Conservation (phyloP, 1,284 basidiomycete genomes). For the Ceratobasidium sp. region DNA sequence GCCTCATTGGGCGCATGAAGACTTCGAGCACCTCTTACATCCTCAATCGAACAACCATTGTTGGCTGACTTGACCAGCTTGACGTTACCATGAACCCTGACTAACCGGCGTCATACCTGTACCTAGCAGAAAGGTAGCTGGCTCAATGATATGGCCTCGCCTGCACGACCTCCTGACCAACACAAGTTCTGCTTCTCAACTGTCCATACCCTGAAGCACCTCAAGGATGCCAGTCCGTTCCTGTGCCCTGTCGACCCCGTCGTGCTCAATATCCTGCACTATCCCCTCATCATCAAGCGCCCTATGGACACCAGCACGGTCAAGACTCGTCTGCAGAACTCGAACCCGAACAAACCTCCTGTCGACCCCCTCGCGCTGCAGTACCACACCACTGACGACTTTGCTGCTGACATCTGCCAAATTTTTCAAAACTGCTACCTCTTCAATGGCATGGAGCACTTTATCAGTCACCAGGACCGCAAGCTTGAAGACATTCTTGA, state of each 20-base stretch:
- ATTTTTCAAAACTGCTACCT: constrained; percentile 90
- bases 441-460: constrained; percentile 94
- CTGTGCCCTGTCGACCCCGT: constrained; percentile 91
- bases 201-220: constrained; percentile 85
- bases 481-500: constrained; percentile 88
- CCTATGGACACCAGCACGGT: constrained; percentile 98
- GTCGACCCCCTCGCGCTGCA: constrained; percentile 63
- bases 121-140: too few species aligned
- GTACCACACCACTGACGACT: constrained; percentile 79
- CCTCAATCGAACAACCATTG: constrained; percentile 50
- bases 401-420: constrained; percentile 82
- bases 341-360: constrained; percentile 76
- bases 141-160: too few species aligned
- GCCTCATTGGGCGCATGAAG: constrained; percentile 47
- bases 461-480: constrained; percentile 81
- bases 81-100: too few species aligned
- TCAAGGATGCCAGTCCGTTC: constrained; percentile 87
- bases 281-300: constrained; percentile 83
- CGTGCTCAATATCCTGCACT: constrained; percentile 90
- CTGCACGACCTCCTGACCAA: constrained; percentile 62
- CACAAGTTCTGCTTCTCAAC: constrained; percentile 85
- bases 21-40: constrained; percentile 49
- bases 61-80: not conserved
- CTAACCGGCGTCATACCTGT: too few species aligned
- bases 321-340: constrained; percentile 84